Percentiles rank a stretch among this genome's conserved stretches.
These are phyloP conservation scores for Zygosaccharomyces siamensis DNA, from an alignment of 805 yeast genomes.

Conservation along the genomic window DNA sequence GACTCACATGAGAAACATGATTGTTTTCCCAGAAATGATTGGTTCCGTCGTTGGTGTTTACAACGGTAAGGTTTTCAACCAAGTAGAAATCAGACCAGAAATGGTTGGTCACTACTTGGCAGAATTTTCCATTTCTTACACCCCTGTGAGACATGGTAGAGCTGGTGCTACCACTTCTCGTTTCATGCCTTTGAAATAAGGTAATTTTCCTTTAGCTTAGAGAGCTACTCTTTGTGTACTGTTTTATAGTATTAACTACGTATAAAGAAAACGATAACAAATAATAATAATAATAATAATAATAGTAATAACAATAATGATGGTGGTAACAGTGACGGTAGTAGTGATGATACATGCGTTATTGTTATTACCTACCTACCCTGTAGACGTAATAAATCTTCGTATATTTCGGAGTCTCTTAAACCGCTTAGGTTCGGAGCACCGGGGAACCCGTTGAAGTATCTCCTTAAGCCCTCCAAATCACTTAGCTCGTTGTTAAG, in stretches of 20 bases:
- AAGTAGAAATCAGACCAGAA: constrained; percentile 97
- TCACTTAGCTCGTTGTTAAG: constrained; percentile 64
- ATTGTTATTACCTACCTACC: not conserved
- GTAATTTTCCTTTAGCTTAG: not conserved
- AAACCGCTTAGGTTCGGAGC: constrained; percentile 68
- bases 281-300: not conserved
- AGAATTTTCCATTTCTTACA: constrained; percentile 99
- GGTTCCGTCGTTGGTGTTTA: constrained; percentile 98
- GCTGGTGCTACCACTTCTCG: constrained; percentile 79
- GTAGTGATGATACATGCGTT: not conserved
- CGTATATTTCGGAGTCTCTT: constrained; percentile 63
- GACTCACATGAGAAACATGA: constrained; percentile 99
- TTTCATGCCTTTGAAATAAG: constrained; percentile 67
- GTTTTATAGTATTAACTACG: constrained; percentile 6
- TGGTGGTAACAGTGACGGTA: too few relatives aligned
- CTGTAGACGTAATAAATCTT: constrained; percentile 48
- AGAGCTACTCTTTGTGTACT: not conserved
- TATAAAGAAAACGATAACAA: not conserved
- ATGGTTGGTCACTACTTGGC: constrained; percentile 99
- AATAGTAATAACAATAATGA: too few relatives aligned
- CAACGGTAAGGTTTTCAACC: constrained; percentile 99
- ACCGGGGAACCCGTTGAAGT: constrained; percentile 69
- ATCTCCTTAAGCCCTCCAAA: constrained; percentile 59
- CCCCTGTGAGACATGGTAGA: constrained; percentile 99
- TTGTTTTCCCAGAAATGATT: constrained; percentile 99